Conservation (phyloP, 805 yeast genomes). For the Cyberlindnera lachancei region DNA sequence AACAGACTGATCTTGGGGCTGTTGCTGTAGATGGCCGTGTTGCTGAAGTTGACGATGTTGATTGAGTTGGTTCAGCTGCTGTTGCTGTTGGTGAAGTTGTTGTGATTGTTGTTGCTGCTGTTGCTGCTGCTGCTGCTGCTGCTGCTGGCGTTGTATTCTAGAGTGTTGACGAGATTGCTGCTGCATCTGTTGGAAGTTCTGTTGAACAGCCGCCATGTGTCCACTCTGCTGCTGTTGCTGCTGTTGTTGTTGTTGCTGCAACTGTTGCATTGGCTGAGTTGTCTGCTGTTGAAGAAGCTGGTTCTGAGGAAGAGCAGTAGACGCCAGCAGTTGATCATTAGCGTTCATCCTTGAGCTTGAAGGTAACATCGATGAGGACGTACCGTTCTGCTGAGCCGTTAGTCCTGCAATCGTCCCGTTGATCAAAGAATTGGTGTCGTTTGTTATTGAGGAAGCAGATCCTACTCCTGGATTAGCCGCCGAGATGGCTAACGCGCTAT, state of each 20-base stretch:
- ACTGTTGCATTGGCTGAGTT: conserved; percentile 3
- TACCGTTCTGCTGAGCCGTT: conserved; percentile 4
- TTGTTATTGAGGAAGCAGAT: conserved; percentile 6
- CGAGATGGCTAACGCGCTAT: conserved; percentile 7
- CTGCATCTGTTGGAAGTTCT: conserved; percentile 14
- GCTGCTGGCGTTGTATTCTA: conserved; percentile 8
- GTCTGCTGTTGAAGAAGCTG: neutral
- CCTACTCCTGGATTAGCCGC: conserved; percentile 3
- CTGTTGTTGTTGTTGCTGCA: conserved; percentile 6
- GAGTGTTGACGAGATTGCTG: conserved; percentile 9
- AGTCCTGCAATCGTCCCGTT: conserved; percentile 19
- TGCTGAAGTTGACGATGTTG: conserved; percentile 4
- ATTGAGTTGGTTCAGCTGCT: conserved; percentile 3
- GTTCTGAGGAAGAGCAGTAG: conserved; percentile 8
- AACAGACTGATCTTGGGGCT: conserved; percentile 6
- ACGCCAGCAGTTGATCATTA: conserved; percentile 14
- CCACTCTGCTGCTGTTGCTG: conserved; percentile 9
- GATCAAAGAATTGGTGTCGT: conserved; percentile 14
- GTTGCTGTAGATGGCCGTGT: conserved; percentile 4
- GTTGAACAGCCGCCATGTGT: conserved; percentile 10
- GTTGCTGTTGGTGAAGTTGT: conserved; percentile 3
- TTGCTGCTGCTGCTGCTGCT: conserved; percentile 7
- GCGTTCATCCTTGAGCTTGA: conserved; percentile 12
- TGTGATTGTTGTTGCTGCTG: conserved; percentile 5
- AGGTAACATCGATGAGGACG: conserved; percentile 8